These are phyloP conservation scores for Mastigamoeba balamuthi DNA, from an alignment of 78 protist genomes.

Conservation along the genomic window DNA sequence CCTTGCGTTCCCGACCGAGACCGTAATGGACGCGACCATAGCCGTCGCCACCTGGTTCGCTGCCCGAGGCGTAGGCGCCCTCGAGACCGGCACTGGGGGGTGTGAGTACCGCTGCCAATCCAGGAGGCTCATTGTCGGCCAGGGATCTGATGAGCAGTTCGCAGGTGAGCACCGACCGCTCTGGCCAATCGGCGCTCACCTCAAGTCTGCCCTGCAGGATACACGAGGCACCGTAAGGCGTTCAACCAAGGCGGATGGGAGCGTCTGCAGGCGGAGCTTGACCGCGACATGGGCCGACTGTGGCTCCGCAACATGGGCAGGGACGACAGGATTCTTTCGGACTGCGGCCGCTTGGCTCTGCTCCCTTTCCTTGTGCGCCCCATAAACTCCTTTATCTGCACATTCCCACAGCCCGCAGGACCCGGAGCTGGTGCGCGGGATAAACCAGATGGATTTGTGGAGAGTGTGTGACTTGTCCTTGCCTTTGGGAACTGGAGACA, in stretches of 20 bases:
- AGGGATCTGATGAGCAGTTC: conserved; percentile 74
- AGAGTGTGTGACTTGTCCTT: neutral
- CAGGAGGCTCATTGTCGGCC: conserved; percentile 42
- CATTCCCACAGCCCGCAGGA: neutral
- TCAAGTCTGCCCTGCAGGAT: too few relatives aligned
- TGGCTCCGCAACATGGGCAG: conserved; percentile 57
- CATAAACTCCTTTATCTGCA: neutral
- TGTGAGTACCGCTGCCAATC: neutral
- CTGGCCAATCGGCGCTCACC: too few relatives aligned
- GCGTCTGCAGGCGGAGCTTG: conserved; percentile 11
- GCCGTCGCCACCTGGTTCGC: conserved; percentile 52
- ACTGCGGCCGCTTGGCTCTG: conserved; percentile 23
- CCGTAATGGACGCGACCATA: conserved; percentile 61
- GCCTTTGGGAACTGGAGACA: conserved; percentile 12
- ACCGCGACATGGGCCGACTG: conserved; percentile 10
- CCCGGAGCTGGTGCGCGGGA: neutral
- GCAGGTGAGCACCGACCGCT: too few relatives aligned
- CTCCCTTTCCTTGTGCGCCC: neutral
- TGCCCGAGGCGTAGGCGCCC: conserved; percentile 1
- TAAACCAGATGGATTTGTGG: neutral
- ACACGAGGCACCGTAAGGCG: conserved; percentile 21
- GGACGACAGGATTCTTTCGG: conserved; percentile 55
- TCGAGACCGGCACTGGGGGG: neutral
- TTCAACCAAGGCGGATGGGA: neutral
- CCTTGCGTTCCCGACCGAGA: neutral